Percentiles rank a stretch among this genome's conserved stretches.
Conservation (phyloP, 495 filamentous ascomycete species). For the Hyaloscypha hepaticicola region DNA sequence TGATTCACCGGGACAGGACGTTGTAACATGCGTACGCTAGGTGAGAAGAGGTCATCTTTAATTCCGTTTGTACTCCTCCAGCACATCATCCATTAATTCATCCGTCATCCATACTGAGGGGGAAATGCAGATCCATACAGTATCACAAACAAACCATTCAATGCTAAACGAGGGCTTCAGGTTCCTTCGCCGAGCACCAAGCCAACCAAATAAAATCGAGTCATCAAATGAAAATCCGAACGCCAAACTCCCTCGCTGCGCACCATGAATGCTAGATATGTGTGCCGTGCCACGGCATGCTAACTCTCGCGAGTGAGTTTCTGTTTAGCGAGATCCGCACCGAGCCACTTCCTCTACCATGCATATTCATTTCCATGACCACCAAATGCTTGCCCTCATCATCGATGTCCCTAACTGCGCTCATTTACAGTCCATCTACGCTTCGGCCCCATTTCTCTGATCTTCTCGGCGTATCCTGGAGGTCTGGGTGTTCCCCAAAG, state of each 20-base stretch:
- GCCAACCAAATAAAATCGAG: not conserved
- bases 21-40: no score
- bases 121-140: not conserved
- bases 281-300: not conserved
- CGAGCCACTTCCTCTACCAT: not conserved
- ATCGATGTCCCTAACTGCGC: conserved; percentile 47
- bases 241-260: conserved; percentile 23
- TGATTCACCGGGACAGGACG: no score
- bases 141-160: not conserved
- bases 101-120: not conserved
- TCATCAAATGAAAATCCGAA: not conserved
- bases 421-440: conserved; percentile 35
- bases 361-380: conserved; percentile 37
- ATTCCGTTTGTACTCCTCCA: not conserved
- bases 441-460: conserved; percentile 28
- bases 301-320: not conserved
- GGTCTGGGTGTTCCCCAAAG: conserved; percentile 30
- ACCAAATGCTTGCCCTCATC: not conserved
- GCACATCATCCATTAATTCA: not conserved
- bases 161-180: not conserved
- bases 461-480: conserved; percentile 27
- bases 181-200: not conserved
- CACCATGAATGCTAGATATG: conserved; percentile 12
- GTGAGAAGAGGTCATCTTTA: not conserved
- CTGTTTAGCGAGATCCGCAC: not conserved